Evolutionary conservation across 331 rosid genomes (phyloP).

Genomic region (Dryas integrifolia): DNA sequence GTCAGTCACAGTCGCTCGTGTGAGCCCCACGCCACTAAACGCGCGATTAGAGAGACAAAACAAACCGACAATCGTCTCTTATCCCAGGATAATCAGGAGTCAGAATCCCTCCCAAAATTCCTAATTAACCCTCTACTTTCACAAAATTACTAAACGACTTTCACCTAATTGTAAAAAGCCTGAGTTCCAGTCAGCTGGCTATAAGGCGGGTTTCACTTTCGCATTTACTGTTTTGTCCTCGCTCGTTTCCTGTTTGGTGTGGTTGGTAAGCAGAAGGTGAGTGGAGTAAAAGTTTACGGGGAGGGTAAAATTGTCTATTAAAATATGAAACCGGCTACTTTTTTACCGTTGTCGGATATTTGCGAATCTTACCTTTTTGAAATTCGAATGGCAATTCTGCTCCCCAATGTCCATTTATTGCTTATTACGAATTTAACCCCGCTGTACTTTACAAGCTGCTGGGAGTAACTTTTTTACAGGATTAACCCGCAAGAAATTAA

Average conservation of each 20-base stretch:
- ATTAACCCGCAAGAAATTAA: neutral
- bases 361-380: conserved; percentile 18
- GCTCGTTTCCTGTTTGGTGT: neutral
- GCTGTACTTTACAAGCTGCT: neutral
- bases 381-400: conserved; percentile 7
- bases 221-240: conserved; percentile 1
- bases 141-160: neutral
- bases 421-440: conserved; percentile 9
- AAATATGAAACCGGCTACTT: neutral
- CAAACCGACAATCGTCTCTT: conserved; percentile 28
- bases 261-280: neutral
- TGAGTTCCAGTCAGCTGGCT: neutral
- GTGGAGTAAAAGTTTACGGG: neutral
- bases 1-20: neutral
- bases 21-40: neutral
- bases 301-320: conserved; percentile 8
- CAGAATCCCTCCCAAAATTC: neutral
- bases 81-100: conserved; percentile 9
- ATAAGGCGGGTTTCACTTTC: neutral
- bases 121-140: neutral
- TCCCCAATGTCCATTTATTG: neutral
- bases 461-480: neutral
- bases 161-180: neutral
- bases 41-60: conserved; percentile 10
- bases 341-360: neutral